A percentile compares a stretch with the other conserved stretches of the same genome.
phyloP scores from a whole-genome alignment of 495 filamentous ascomycete species.

The Daldinia decipiens region DNA sequence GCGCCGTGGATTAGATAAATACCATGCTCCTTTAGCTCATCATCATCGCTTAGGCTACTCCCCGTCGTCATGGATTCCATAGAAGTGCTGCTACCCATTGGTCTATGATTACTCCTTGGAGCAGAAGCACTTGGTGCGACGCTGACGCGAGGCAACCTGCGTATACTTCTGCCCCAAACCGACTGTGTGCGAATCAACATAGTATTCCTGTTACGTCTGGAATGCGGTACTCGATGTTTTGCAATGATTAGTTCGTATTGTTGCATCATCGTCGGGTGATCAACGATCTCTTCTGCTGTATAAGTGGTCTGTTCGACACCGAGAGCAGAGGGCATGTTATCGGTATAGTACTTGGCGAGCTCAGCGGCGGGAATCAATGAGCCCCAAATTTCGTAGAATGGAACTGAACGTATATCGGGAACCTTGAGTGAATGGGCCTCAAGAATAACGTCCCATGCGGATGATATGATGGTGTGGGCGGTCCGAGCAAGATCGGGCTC shows the following conservation, averaged over 20 bases:
- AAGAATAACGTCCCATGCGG: slow-evolving; percentile 54
- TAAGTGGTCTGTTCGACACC: slow-evolving; percentile 40
- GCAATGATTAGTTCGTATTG: slow-evolving; percentile 59
- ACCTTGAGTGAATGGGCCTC: slow-evolving; percentile 54
- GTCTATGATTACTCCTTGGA: slow-evolving; percentile 19
- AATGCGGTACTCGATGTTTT: slow-evolving; percentile 48
- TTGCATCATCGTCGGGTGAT: slow-evolving; percentile 59
- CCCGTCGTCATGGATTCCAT: slow-evolving; percentile 51
- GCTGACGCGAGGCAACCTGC: slow-evolving; percentile 45
- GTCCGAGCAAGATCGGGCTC: slow-evolving; percentile 42
- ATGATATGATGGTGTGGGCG: slow-evolving; percentile 51
- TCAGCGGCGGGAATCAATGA: slow-evolving; percentile 58
- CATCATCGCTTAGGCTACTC: slow-evolving; percentile 47
- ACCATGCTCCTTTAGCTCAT: slow-evolving; percentile 36
- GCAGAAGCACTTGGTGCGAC: slow-evolving; percentile 6
- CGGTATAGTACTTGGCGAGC: slow-evolving; percentile 55
- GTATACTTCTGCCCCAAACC: slow-evolving; percentile 31
- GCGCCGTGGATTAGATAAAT: not conserved
- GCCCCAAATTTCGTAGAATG: slow-evolving; percentile 62
- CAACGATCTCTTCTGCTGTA: slow-evolving; percentile 59
- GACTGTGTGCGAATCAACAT: slow-evolving; percentile 26
- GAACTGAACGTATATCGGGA: slow-evolving; percentile 57
- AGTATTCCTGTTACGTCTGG: slow-evolving; percentile 31
- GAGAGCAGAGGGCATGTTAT: slow-evolving; percentile 47
- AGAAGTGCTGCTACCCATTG: slow-evolving; percentile 41